A percentile compares a stretch with the other conserved stretches of the same genome.
phyloP scores from a whole-genome alignment of 257 asterid species.

The Forsythia viridissima region DNA sequence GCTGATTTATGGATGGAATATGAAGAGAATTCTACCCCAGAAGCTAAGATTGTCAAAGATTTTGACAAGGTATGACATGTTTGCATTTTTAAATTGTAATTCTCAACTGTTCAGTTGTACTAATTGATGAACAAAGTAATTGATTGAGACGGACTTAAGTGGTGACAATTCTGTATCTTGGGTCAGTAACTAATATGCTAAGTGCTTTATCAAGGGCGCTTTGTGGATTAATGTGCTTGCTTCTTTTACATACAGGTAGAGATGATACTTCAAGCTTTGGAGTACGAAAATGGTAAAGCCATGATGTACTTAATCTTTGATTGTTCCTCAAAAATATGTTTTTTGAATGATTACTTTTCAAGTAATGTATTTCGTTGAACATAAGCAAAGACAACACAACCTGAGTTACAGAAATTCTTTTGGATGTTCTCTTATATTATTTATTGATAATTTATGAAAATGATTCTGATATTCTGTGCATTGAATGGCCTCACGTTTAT shows the following conservation, averaged over 20 bases:
- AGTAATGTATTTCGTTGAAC: not conserved
- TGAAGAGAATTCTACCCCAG: constrained; percentile 77
- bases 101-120: not conserved
- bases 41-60: constrained; percentile 96
- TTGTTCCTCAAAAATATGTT: not conserved
- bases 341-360: not conserved
- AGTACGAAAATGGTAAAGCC: constrained; percentile 81
- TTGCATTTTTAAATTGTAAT: not conserved
- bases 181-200: not conserved
- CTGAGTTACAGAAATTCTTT: not conserved
- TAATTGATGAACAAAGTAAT: not conserved
- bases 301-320: not conserved
- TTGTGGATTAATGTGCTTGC: constrained; percentile 10
- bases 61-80: constrained; percentile 72
- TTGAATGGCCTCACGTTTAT: not conserved
- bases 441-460: not conserved
- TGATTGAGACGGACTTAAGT: not conserved
- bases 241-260: constrained; percentile 62
- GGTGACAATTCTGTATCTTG: not conserved
- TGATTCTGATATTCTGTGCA: not conserved
- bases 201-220: not conserved
- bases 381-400: not conserved
- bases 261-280: constrained; percentile 98
- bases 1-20: constrained; percentile 91
- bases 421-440: not conserved